Conservation (phyloP, 129 eudicot species). For the Dittrichia graveolens region DNA sequence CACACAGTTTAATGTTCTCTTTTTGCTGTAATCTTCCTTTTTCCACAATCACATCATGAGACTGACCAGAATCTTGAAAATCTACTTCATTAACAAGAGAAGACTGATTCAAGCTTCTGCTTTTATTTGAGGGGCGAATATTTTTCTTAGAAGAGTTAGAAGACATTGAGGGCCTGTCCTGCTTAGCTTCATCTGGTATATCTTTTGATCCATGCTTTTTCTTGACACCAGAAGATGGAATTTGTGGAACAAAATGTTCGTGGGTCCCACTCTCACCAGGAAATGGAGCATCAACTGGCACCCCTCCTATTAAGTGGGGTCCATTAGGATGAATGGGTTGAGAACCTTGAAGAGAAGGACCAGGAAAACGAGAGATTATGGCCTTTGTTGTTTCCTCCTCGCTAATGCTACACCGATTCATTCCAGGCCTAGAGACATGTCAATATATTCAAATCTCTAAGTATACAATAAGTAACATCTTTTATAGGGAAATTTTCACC, state of each 20-base stretch:
- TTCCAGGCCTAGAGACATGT: slow-evolving; percentile 69
- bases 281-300: slow-evolving; percentile 37
- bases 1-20: slow-evolving; percentile 34
- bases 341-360: slow-evolving; percentile 41
- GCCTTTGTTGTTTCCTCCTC: slow-evolving; percentile 74
- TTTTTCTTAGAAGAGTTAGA: slow-evolving; percentile 58
- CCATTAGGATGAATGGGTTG: slow-evolving; percentile 47
- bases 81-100: slow-evolving; percentile 44
- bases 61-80: slow-evolving; percentile 49
- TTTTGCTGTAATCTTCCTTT: slow-evolving; percentile 37
- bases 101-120: slow-evolving; percentile 48
- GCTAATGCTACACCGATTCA: slow-evolving; percentile 78
- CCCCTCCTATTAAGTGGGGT: slow-evolving; percentile 28
- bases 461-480: background rate
- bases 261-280: slow-evolving; percentile 25
- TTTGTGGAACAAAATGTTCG: slow-evolving; percentile 33
- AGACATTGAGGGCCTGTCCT: slow-evolving; percentile 44
- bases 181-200: slow-evolving; percentile 35
- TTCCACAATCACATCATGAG: slow-evolving; percentile 43
- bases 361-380: slow-evolving; percentile 27
- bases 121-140: slow-evolving; percentile 42
- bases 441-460: slow-evolving; percentile 15
- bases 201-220: slow-evolving; percentile 50
- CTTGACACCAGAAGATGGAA: slow-evolving; percentile 44
- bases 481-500: background rate